phyloP scores from a whole-genome alignment of 2,329 filamentous ascomycete species.

The Didymella exigua region DNA sequence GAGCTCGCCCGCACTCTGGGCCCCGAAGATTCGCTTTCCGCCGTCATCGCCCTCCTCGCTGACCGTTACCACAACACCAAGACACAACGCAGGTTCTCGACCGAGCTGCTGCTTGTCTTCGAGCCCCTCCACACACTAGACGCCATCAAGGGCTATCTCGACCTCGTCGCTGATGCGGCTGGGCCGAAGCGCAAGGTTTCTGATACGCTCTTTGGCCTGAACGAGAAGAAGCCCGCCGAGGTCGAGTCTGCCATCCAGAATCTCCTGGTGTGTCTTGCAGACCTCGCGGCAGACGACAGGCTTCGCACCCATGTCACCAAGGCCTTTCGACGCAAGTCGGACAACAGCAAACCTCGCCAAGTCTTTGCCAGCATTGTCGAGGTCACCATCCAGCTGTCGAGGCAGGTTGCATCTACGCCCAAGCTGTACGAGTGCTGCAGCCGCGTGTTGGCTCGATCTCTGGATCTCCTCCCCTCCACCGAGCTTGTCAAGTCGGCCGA shows the following conservation, averaged over 20 bases:
- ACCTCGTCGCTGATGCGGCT: constrained; percentile 75
- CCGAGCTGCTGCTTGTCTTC: constrained; percentile 75
- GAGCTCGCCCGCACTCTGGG: constrained; percentile 86
- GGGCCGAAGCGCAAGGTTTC: constrained; percentile 76
- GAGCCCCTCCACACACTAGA: constrained; percentile 74
- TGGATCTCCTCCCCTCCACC: constrained; percentile 81
- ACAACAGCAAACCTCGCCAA: constrained; percentile 34
- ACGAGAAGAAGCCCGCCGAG: constrained; percentile 51
- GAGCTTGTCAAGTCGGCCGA: constrained; percentile 92
- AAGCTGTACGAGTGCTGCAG: constrained; percentile 57
- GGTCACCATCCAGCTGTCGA: constrained; percentile 61
- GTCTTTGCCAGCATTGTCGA: constrained; percentile 49
- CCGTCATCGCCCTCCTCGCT: constrained; percentile 85
- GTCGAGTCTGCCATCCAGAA: constrained; percentile 45
- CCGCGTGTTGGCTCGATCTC: constrained; percentile 75
- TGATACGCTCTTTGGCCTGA: constrained; percentile 70
- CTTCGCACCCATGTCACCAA: constrained; percentile 39
- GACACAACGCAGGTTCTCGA: constrained; percentile 74
- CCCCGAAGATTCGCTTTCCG: constrained; percentile 83
- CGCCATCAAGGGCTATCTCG: constrained; percentile 76
- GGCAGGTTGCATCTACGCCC: constrained; percentile 59
- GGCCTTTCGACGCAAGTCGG: constrained; percentile 38
- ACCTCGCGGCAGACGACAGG: constrained; percentile 43
- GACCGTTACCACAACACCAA: constrained; percentile 84
- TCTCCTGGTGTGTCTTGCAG: constrained; percentile 49